Conservation (phyloP, 2,329 filamentous ascomycete genomes). For the Cordyceps militaris region DNA sequence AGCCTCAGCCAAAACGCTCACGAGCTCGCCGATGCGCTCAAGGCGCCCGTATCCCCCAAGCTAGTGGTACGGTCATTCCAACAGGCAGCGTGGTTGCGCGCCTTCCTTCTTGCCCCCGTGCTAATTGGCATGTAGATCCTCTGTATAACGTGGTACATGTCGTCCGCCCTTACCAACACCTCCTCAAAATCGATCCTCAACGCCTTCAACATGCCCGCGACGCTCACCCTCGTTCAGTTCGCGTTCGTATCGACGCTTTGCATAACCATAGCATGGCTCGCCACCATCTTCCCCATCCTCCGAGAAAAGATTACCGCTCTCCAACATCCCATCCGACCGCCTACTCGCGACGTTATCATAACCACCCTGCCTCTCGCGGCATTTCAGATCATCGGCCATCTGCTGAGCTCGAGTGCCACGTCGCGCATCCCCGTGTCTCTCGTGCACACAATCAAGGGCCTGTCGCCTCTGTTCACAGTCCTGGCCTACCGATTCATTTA, state of each 20-base stretch:
- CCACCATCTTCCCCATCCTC: constrained; percentile 63
- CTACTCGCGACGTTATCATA: constrained; percentile 71
- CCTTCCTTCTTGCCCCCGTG: constrained; percentile 11
- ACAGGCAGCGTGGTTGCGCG: neutral
- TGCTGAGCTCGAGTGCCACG: constrained; percentile 88
- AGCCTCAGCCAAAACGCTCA: constrained; percentile 91
- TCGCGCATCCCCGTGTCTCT: constrained; percentile 92
- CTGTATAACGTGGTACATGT: constrained; percentile 89
- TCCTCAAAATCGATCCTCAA: constrained; percentile 96
- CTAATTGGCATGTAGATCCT: constrained; percentile 51
- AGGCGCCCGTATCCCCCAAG: constrained; percentile 80
- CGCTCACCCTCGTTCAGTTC: constrained; percentile 89
- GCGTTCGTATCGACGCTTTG: constrained; percentile 87
- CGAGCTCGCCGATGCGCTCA: constrained; percentile 84
- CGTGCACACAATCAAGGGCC: constrained; percentile 96
- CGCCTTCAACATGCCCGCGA: constrained; percentile 82
- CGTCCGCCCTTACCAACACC: constrained; percentile 92
- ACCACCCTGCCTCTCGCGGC: constrained; percentile 86
- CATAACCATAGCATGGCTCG: constrained; percentile 68
- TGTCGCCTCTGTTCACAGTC: constrained; percentile 93
- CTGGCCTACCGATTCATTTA: constrained; percentile 86
- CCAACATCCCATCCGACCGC: constrained; percentile 73
- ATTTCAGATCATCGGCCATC: constrained; percentile 90
- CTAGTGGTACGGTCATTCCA: constrained; percentile 59
- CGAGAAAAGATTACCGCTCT: constrained; percentile 69